These are phyloP conservation scores for Morella rubra DNA, from an alignment of 306 rosid species.

Conservation along the genomic window DNA sequence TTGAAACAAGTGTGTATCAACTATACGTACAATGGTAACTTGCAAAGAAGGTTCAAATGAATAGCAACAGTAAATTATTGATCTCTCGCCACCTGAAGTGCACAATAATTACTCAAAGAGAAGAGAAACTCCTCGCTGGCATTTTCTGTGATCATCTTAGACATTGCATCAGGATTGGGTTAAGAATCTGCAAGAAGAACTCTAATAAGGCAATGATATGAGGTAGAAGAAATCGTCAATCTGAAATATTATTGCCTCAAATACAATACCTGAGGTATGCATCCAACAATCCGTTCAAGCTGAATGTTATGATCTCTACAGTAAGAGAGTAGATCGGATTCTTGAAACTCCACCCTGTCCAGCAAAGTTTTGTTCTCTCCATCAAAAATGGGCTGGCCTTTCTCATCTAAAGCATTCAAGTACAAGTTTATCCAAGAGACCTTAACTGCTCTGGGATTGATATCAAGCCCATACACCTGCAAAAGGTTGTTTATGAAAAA, in stretches of 20 bases:
- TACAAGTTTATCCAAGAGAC: conserved; percentile 88
- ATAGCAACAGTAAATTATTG: background rate
- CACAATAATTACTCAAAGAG: conserved; percentile 92
- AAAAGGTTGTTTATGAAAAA: background rate
- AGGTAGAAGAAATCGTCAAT: conserved; percentile 7
- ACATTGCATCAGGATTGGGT: conserved; percentile 99
- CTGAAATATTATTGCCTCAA: conserved; percentile 1
- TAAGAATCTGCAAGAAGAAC: conserved; percentile 75
- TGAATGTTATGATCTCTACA: conserved; percentile 71
- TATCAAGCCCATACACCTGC: conserved; percentile 95
- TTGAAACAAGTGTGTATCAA: background rate
- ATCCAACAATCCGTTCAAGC: conserved; percentile 93
- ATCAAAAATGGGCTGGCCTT: conserved; percentile 74
- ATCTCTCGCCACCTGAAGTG: conserved; percentile 80
- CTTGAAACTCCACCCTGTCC: conserved; percentile 94
- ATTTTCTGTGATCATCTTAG: conserved; percentile 96
- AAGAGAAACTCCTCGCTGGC: conserved; percentile 95
- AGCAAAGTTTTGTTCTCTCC: conserved; percentile 74
- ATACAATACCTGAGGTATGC: conserved; percentile 95
- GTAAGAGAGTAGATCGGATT: conserved; percentile 86
- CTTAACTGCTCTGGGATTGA: conserved; percentile 90
- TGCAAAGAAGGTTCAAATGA: conserved; percentile 11
- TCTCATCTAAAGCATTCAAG: conserved; percentile 82
- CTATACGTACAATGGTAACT: conserved; percentile 6
- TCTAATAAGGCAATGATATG: conserved; percentile 13